Evolutionary conservation across 2,329 filamentous ascomycete species (phyloP).

Genomic region (Nemania sp.): DNA sequence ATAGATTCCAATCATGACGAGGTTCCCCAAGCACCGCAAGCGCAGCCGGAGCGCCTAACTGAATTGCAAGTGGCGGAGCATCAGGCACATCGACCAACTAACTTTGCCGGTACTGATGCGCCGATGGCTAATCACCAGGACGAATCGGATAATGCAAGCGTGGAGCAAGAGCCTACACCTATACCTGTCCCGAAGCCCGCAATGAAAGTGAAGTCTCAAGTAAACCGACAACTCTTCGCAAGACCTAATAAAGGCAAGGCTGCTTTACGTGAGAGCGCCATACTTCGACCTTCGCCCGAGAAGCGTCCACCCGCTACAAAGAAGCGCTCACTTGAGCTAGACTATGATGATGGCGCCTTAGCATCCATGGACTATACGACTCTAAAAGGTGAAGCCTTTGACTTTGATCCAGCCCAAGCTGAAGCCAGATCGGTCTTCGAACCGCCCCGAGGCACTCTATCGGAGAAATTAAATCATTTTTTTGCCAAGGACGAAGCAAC

Average conservation of each 20-base stretch:
- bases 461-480: conserved; percentile 54
- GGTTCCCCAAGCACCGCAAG: conserved; percentile 27
- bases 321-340: conserved; percentile 43
- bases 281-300: conserved; percentile 33
- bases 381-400: conserved; percentile 57
- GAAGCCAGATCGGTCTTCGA: conserved; percentile 42
- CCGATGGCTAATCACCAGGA: conserved; percentile 35
- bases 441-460: conserved; percentile 46
- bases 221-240: conserved; percentile 37
- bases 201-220: conserved; percentile 31
- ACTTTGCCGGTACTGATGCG: conserved; percentile 39
- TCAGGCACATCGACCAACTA: conserved; percentile 34
- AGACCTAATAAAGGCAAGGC: conserved; percentile 27
- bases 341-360: conserved; percentile 62
- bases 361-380: conserved; percentile 56
- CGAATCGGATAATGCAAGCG: conserved; percentile 34
- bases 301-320: conserved; percentile 30
- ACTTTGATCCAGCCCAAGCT: conserved; percentile 58
- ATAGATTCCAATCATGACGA: conserved; percentile 30
- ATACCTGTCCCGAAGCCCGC: conserved; percentile 31
- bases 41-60: conserved; percentile 22
- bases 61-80: conserved; percentile 29
- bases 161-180: conserved; percentile 34
- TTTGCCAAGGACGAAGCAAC: conserved; percentile 45
- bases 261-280: conserved; percentile 33